These are phyloP conservation scores for Tylopilus sp. DNA, from an alignment of 768 basidiomycete genomes.

Conservation along the genomic window DNA sequence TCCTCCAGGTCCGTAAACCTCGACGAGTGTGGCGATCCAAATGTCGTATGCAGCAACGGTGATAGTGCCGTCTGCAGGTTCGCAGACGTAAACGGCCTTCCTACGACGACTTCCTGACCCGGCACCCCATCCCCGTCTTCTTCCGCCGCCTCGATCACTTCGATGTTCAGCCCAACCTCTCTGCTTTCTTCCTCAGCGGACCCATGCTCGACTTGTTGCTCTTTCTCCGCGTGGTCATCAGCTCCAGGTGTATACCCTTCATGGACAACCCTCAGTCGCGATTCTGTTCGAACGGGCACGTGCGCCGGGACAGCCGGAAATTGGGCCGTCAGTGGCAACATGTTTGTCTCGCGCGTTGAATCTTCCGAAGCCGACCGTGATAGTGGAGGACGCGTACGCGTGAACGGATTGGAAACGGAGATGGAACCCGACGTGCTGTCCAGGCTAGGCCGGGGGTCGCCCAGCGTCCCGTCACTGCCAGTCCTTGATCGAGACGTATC, in stretches of 20 bases:
- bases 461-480: constrained; percentile 20
- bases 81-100: neutral
- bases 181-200: constrained; percentile 10
- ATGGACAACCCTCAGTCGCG: constrained; percentile 20
- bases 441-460: constrained; percentile 21
- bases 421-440: constrained; percentile 23
- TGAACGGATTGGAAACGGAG: constrained; percentile 13
- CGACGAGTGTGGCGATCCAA: constrained; percentile 38
- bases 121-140: constrained; percentile 5
- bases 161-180: constrained; percentile 8
- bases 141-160: constrained; percentile 10
- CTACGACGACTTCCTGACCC: constrained; percentile 8
- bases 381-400: constrained; percentile 20
- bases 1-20: constrained; percentile 30
- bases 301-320: constrained; percentile 32
- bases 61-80: constrained; percentile 21
- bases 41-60: constrained; percentile 40
- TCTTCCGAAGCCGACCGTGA: constrained; percentile 23
- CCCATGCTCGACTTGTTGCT: constrained; percentile 18
- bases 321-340: constrained; percentile 26
- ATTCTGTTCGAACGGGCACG: constrained; percentile 29
- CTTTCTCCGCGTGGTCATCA: constrained; percentile 19
- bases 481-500: constrained; percentile 18
- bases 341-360: constrained; percentile 11
- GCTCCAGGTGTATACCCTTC: constrained; percentile 15